Evolutionary conservation across 768 basidiomycete species (phyloP).

Genomic region (Agaricus sinodeliciosus): DNA sequence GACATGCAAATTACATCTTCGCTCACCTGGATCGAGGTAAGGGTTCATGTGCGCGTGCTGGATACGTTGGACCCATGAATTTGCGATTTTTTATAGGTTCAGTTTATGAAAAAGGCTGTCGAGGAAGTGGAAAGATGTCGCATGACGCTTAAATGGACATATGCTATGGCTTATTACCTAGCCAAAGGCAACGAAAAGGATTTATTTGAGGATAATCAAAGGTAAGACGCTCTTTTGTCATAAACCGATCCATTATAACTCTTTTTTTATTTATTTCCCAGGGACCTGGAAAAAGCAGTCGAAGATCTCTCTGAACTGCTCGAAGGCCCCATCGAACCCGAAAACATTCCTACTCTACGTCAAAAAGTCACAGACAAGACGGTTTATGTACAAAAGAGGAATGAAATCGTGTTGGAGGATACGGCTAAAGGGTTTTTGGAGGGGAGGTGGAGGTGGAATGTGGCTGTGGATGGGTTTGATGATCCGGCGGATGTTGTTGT

Average conservation of each 20-base stretch:
- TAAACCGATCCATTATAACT: neutral
- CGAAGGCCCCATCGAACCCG: constrained; percentile 86
- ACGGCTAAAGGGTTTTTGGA: constrained; percentile 88
- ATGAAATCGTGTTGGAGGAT: constrained; percentile 92
- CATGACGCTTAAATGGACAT: constrained; percentile 98
- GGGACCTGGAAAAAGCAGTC: constrained; percentile 91
- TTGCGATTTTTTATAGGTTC: constrained; percentile 27
- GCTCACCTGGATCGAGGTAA: constrained; percentile 92
- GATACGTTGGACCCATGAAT: neutral
- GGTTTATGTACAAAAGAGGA: constrained; percentile 95
- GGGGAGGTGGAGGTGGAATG: constrained; percentile 81
- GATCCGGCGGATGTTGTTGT: constrained; percentile 27
- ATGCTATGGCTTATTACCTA: constrained; percentile 98
- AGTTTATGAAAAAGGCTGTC: constrained; percentile 98
- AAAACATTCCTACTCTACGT: constrained; percentile 71
- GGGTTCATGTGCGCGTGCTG: neutral
- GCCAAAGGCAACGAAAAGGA: constrained; percentile 88
- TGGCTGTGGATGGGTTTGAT: constrained; percentile 64
- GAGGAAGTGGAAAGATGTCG: constrained; percentile 88
- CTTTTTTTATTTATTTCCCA: constrained; percentile 22
- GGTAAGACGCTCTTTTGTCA: constrained; percentile 34
- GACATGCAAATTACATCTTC: constrained; percentile 93
- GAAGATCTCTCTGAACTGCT: constrained; percentile 92
- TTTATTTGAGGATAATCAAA: constrained; percentile 95
- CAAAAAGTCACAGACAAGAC: constrained; percentile 97